Evolutionary conservation across 2,329 filamentous ascomycete species (phyloP), one percentile per base, ranked within the genome.

Genomic region (Neofusicoccum sp.): DNA sequence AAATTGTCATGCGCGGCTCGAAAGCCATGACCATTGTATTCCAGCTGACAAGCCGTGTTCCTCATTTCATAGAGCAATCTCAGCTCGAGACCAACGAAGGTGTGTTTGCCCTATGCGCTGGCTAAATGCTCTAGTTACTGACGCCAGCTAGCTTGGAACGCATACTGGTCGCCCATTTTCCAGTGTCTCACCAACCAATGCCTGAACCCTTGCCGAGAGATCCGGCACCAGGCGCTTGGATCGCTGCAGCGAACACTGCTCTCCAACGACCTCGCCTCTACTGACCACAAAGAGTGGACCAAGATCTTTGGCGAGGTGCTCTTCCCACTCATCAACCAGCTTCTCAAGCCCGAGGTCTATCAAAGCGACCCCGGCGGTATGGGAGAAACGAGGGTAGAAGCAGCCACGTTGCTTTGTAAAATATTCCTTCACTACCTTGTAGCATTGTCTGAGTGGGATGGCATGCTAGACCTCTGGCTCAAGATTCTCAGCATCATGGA

Each of bases 81-180:
- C 93, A 97, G 69, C 85, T 98, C 2, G 95, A 97, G 71, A 88
- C 85, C 62, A 90, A 83, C 62, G 90, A 96, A 82, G 89, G 89
- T 90, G 76, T 63, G 80, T 45, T 58, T n/a, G 8, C 2, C 1
- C 5, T 45, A 11, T n/a, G 11, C 9, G 1, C 11, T 16, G 5
- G 3, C 3, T 31, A 24, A 20, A 38, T 2, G 2, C 12, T n/a
- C 20, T 43, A 9, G 5, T 8, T 41, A 40, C 64, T 70, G 20
- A 70, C 60, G 11, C 31, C 20, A 26, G 5, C 34, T 47, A 90
- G 95, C 95, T 12, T 99, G 95, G 95, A 92, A 91, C 54, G 91
- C 95, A 7, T 99, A 99, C 74, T 99, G 95, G 95, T 88, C 93
- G 12, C 95, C 93, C 1, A 92, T 99, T 28, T 95, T 99, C 75